These are phyloP conservation scores for Acrodontium crateriforme DNA, from an alignment of 2,329 filamentous ascomycete genomes.

Conservation along the genomic window DNA sequence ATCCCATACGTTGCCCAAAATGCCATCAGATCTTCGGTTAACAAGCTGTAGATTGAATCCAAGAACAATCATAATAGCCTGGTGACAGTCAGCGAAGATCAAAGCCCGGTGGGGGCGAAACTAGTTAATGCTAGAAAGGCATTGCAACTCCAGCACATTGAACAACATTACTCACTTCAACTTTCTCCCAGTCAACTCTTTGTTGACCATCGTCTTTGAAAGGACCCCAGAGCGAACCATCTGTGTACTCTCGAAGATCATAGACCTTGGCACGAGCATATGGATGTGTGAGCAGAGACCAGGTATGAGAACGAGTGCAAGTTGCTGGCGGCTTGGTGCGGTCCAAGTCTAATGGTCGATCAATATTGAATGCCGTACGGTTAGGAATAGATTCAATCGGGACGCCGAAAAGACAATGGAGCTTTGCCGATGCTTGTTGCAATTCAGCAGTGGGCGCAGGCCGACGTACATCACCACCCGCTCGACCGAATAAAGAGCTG, in stretches of 20 bases:
- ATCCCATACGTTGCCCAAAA: slow-evolving; percentile 42
- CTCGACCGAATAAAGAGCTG: slow-evolving; percentile 50
- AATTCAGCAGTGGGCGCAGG: slow-evolving; percentile 28
- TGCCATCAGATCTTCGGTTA: slow-evolving; percentile 25
- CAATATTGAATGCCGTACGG: slow-evolving; percentile 14
- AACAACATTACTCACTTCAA: no score
- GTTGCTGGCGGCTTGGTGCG: slow-evolving; percentile 8
- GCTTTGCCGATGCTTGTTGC: slow-evolving; percentile 53
- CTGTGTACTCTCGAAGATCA: slow-evolving; percentile 55
- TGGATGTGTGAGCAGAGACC: slow-evolving; percentile 26
- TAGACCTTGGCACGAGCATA: slow-evolving; percentile 57
- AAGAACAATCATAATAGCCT: slow-evolving; percentile 56
- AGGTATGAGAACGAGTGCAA: slow-evolving; percentile 12
- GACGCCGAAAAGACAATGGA: slow-evolving; percentile 54
- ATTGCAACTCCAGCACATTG: no score
- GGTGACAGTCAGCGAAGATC: no score
- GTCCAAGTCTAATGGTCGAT: slow-evolving; percentile 7
- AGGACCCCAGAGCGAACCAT: slow-evolving; percentile 53
- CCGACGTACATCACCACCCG: slow-evolving; percentile 30
- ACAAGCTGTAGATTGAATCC: slow-evolving; percentile 46
- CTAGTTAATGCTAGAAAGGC: no score
- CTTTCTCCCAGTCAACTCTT: slow-evolving; percentile 63
- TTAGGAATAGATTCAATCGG: slow-evolving; percentile 30
- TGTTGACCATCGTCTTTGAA: slow-evolving; percentile 50
- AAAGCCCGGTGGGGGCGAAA: no score